Evolutionary conservation across 495 filamentous ascomycete genomes (phyloP).

Genomic region (Opeltia flavorubescens): DNA sequence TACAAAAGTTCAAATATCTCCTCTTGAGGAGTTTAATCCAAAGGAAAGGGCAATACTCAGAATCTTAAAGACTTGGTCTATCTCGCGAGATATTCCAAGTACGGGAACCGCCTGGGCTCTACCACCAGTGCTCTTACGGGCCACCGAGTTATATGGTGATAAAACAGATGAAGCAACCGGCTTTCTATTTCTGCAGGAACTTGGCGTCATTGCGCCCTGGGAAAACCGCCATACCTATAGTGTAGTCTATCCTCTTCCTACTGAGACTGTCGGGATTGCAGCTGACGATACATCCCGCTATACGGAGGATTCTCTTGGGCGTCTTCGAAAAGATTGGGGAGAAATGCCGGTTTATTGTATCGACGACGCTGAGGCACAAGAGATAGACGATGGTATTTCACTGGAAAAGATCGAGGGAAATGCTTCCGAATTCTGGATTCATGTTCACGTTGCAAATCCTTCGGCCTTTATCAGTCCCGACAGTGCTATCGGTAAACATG

Average conservation of each 20-base stretch:
- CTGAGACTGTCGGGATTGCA: constrained; percentile 24
- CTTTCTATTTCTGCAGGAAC: constrained; percentile 67
- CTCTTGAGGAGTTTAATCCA: constrained; percentile 15
- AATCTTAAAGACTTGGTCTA: constrained; percentile 59
- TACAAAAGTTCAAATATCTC: neutral
- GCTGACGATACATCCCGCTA: constrained; percentile 19
- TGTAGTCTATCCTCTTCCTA: constrained; percentile 46
- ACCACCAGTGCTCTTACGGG: constrained; percentile 58
- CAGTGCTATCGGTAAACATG: constrained; percentile 45
- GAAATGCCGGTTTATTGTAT: constrained; percentile 68
- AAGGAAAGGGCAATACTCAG: constrained; percentile 46
- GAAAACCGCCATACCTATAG: constrained; percentile 52
- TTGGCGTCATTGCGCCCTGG: constrained; percentile 72
- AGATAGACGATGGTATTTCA: constrained; percentile 86
- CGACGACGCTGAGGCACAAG: constrained; percentile 52
- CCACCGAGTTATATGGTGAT: constrained; percentile 52
- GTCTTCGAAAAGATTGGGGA: constrained; percentile 56
- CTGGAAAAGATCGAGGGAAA: constrained; percentile 45
- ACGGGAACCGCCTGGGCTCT: constrained; percentile 39
- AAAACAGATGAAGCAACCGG: constrained; percentile 40
- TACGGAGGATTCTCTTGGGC: constrained; percentile 37
- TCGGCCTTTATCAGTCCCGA: constrained; percentile 59
- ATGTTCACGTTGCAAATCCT: constrained; percentile 85
- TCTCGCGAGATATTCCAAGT: constrained; percentile 32
- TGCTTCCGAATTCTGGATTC: constrained; percentile 57